Evolutionary conservation across 202 grass and related monocot species (phyloP).

Genomic region (Eragrostis tef): DNA sequence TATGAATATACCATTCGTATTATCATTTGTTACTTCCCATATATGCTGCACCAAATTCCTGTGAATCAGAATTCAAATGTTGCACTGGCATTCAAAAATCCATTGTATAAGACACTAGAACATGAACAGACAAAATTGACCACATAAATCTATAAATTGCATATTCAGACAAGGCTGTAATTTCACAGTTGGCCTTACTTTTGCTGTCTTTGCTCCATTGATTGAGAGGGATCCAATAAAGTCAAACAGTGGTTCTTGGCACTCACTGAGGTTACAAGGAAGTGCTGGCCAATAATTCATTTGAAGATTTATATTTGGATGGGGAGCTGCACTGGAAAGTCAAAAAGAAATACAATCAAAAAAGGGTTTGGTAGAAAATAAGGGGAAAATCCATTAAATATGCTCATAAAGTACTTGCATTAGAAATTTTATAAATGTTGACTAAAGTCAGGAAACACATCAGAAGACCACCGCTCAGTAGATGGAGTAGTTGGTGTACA

Average conservation of each 20-base stretch:
- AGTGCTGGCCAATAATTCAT: conserved; percentile 99
- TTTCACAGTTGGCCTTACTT: conserved; percentile 59
- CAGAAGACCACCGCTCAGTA: too few species aligned
- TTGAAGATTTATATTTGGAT: conserved; percentile 96
- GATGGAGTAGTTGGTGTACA: too few species aligned
- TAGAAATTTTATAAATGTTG: background rate
- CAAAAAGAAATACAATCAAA: conserved; percentile 42
- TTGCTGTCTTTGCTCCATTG: conserved; percentile 93
- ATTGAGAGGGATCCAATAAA: conserved; percentile 84
- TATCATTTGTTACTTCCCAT: background rate
- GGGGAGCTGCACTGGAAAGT: conserved; percentile 82
- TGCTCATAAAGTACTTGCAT: background rate
- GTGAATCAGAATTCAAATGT: conserved; percentile 7
- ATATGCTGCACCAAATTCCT: background rate
- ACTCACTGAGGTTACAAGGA: conserved; percentile 89
- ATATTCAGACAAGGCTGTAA: background rate
- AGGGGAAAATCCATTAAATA: background rate
- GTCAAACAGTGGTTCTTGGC: conserved; percentile 91
- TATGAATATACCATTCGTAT: background rate
- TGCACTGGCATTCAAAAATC: conserved; percentile 4
- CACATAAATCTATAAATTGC: background rate
- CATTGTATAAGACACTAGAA: background rate
- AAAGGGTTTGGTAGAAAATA: conserved; percentile 30
- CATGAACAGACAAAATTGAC: conserved; percentile 5
- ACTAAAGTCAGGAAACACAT: background rate